Base-by-base conservation (phyloP, 768 basidiomycete species). In the Xanthoconium stramineum region DNA sequence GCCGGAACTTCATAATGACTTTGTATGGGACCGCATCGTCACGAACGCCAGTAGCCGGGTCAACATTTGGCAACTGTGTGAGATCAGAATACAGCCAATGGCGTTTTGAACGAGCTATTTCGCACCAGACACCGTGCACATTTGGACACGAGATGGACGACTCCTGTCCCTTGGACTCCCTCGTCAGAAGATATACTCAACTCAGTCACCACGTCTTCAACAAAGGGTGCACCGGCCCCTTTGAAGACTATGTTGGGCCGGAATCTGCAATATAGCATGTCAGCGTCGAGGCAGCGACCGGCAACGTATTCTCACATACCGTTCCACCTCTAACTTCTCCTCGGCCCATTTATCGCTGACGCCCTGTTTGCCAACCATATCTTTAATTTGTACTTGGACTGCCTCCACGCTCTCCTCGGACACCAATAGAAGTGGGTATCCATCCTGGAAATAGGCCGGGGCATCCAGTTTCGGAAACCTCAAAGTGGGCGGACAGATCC, bases 1-100 rank as follows among this genome's bases (percentile, higher is more conserved):
- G 80, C 37, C 89, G 81, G 68, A 88, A 85, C 74, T 86, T 89
- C 81, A 84, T 84, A 11, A 90, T 65, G 8, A 84, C 80, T 70
- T 91, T 89, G 72, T 75, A 89, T 6, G 89, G 89, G 5, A 91
- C 88, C 0, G 87, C 86, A 15, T 76, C 77, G 63, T 92, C 89
- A 19, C 83, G 80, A 19, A 78, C 68, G 32, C 88, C 89, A 5
- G 83, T 85, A 40, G 75, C 72, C 0, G 86, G 79, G 62, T 82
- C 81, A 15, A 91, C 80, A 60, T 91, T 91, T 15, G 89, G 89
- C 46, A 91, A 69, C 89, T 91, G 63, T 53, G 55, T 54, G 55
- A 54, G 57, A 10, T 47, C 47, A 47, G 33, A 11, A 46, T 12
- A 43, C 47, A 4, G 24, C 50, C 44, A 20, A 33, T 39, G 47